Evolutionary conservation across 768 basidiomycete genomes (phyloP).

Genomic region (Tephrocybe rancida): DNA sequence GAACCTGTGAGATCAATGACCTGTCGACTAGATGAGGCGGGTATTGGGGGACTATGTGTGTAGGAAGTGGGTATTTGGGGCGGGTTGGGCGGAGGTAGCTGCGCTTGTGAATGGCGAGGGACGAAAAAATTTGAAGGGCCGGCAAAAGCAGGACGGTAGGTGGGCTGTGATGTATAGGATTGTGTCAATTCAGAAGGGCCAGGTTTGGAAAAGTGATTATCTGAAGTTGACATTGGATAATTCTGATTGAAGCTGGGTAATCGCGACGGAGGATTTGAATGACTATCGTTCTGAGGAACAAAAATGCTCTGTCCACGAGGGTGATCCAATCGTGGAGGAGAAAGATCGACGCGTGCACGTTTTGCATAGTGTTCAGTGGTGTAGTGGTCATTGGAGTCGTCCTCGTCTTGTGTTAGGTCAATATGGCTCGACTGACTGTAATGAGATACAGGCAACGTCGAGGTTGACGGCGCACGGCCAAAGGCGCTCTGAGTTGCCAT

Average conservation of each 20-base stretch:
- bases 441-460: conserved; percentile 6
- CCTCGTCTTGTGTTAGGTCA: conserved; percentile 74
- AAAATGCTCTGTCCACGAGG: conserved; percentile 7
- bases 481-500: conserved; percentile 12
- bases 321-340: conserved; percentile 13
- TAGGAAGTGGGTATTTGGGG: conserved; percentile 21
- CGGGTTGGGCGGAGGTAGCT: conserved; percentile 27
- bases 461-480: conserved; percentile 3
- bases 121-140: conserved; percentile 38
- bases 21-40: conserved; percentile 41
- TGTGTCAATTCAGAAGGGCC: background rate
- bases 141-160: conserved; percentile 55
- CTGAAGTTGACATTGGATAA: conserved; percentile 9
- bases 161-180: conserved; percentile 10
- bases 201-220: conserved; percentile 19
- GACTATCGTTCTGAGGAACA: conserved; percentile 3
- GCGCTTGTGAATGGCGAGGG: conserved; percentile 24
- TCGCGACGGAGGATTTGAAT: conserved; percentile 12
- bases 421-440: conserved; percentile 35
- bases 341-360: conserved; percentile 41
- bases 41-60: conserved; percentile 20
- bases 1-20: conserved; percentile 79
- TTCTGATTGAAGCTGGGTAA: conserved; percentile 26
- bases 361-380: conserved; percentile 38
- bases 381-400: conserved; percentile 46